Base-by-base conservation (phyloP, 495 filamentous ascomycete genomes). In the Ascobolus immersus region DNA sequence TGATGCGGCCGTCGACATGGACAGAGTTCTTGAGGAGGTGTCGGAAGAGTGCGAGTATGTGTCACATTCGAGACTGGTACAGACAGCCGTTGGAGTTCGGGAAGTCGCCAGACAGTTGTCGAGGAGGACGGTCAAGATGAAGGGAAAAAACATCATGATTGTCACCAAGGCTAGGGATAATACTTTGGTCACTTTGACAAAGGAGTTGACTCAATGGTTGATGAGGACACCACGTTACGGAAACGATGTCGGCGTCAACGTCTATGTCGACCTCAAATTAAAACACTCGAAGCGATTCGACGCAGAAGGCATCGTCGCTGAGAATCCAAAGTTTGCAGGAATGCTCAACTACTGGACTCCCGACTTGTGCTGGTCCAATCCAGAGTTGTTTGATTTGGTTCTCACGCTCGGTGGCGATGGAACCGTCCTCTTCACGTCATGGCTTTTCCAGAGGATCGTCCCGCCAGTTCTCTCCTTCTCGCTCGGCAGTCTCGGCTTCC, bases 371-470 rank as follows among this genome's bases (percentile, higher is more conserved):
- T 56, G 59, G 28, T 62, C 66, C 17, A 59, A 69, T 31, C 86
- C 89, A 1, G 78, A 93, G 39, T 69, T 67, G 2, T 93, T 93
- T 47, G 86, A 96, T 52, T 81, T 96, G 45, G 72, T 86, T 11
- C 59, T 96, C 21, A 89, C 84, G 0, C 69, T 96, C 3, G 86
- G 86, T n/a, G 86, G 86, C 7, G 86, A 96, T 48, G 86, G 86
- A 10, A 96, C 86, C 0, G 84, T 96, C 20, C 58, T 96, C 20
- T 94, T 90, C 47, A 77, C 86, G 0, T 80, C 71, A 44, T 96
- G 89, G 84, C 59, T 96, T 20, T 96, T 96, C 51, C 86, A 96
- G 59, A 61, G 78, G n/a, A 71, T 94, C 34, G 84, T 94, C 0
- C 86, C 86, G 4, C 86, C 89, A 0, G 77, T 93, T 4, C 56